Evolutionary conservation across 1,284 basidiomycete genomes (phyloP), one percentile per base, ranked within the genome.

Genomic region (Xerocomus minutiporus): DNA sequence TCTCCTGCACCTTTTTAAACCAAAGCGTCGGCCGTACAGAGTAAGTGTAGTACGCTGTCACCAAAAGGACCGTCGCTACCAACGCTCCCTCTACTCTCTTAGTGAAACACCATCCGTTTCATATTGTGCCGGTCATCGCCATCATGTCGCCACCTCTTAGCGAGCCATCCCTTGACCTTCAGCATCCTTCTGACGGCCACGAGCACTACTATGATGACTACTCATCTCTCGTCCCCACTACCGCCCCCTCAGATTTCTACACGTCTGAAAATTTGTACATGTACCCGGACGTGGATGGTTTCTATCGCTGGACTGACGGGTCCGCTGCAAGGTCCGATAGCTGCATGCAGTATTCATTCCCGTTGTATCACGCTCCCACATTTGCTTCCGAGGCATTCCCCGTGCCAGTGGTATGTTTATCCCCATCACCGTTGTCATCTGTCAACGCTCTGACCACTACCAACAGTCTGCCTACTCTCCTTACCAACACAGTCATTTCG

Each of bases 231-330:
- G 57, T 40, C 13, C 39, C 56, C 39, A 45, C 34, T 8, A 31
- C 29, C 9, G 29, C 29, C 29, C 29, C 42, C 36, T 42, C 66
- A n/a, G 63, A 67, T 56, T 57, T 62, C 54, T 66, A 64, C 46
- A 54, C 57, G 0, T 57, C 65, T 11, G 65, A 63, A 57, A 69
- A 68, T 51, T 53, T 67, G 9, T 66, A 57, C 55, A 43, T 65
- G 53, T 70, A 59, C 57, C 68, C 67, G 52, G 67, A 68, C 52
- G 28, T 47, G 26, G 68, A 67, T 38, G 65, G 61, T 53, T 50
- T 55, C 40, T 70, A 69, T 61, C 65, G 57, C 43, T 70, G 63
- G 61, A 43, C 57, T 11, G 66, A 69, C 53, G 65, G 63, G 26
- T 42, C 63, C 35, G 43, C 35, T 20, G 50, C 54, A 28, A 65